Evolutionary conservation across 202 grass and related monocot genomes (phyloP).

Genomic region (Digitaria exilis): DNA sequence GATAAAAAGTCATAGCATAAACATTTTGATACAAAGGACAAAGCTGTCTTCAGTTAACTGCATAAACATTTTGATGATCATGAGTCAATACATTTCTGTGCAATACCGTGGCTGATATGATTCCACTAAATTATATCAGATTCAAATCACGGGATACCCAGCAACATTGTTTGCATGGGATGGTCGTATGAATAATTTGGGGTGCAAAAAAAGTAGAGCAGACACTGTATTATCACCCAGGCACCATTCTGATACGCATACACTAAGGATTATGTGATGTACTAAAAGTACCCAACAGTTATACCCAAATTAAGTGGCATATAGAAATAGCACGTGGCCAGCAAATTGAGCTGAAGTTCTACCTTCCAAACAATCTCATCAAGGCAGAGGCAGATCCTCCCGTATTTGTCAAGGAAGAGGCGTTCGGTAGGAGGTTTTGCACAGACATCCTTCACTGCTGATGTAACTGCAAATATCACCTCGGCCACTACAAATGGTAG

Average conservation of each 20-base stretch:
- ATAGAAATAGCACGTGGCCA: not conserved
- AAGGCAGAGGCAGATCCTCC: constrained; percentile 88
- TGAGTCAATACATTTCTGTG: not conserved
- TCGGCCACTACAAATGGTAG: constrained; percentile 61
- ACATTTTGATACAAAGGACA: not conserved
- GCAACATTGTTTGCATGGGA: not conserved
- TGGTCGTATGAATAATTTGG: not conserved
- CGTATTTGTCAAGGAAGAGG: constrained; percentile 95
- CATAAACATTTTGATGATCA: not conserved
- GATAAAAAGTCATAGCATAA: not conserved
- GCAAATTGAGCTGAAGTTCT: not conserved
- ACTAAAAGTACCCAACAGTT: not conserved
- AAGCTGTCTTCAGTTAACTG: not conserved
- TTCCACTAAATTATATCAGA: not conserved
- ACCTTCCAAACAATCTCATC: constrained; percentile 99
- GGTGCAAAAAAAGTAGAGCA: not conserved
- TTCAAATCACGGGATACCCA: not conserved
- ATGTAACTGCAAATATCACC: constrained; percentile 89
- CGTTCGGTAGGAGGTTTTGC: constrained; percentile 82
- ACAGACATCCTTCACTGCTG: constrained; percentile 89
- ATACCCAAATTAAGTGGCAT: not conserved
- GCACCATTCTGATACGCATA: not conserved
- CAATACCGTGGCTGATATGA: not conserved
- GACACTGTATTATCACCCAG: not conserved
- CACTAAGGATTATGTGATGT: not conserved